phyloP scores from a whole-genome alignment of 441 rosid genomes.

The Dalechampia spathulata region DNA sequence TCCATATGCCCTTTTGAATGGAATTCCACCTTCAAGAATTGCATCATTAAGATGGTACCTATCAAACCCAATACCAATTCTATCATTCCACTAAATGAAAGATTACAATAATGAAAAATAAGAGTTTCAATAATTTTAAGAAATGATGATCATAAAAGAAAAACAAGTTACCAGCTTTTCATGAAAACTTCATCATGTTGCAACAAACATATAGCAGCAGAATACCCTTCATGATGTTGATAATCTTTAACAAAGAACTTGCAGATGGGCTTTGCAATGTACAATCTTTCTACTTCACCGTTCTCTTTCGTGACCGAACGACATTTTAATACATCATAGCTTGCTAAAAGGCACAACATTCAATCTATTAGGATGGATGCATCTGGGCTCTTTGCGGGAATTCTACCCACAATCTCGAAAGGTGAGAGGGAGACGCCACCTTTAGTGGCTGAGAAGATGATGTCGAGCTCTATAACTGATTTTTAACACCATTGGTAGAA shows the following conservation, averaged over 20 bases:
- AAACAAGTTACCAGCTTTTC: conserved; percentile 52
- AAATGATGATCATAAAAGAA: too few relatives aligned
- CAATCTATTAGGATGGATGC: conserved; percentile 55
- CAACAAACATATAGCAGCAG: conserved; percentile 43
- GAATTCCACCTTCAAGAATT: conserved; percentile 62
- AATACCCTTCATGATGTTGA: conserved; percentile 45
- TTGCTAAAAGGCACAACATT: conserved; percentile 45
- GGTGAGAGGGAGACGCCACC: conserved; percentile 34
- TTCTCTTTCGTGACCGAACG: conserved; percentile 22
- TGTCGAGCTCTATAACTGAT: conserved; percentile 53
- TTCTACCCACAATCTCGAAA: conserved; percentile 32
- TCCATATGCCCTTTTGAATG: conserved; percentile 64
- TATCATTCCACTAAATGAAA: too few relatives aligned
- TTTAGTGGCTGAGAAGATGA: conserved; percentile 37
- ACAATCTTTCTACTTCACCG: conserved; percentile 41
- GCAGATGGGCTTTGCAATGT: conserved; percentile 41
- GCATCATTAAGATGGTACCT: conserved; percentile 71
- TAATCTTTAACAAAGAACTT: conserved; percentile 43
- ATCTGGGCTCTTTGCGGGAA: conserved; percentile 46
- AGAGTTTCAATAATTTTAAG: too few relatives aligned
- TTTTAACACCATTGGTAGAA: conserved; percentile 62
- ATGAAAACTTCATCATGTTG: conserved; percentile 51
- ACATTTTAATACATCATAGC: conserved; percentile 44
- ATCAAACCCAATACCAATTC: background rate
- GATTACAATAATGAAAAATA: too few relatives aligned